These are phyloP conservation scores for Ehretia macrophylla DNA, from an alignment of 257 asterid genomes.

Conservation along the genomic window DNA sequence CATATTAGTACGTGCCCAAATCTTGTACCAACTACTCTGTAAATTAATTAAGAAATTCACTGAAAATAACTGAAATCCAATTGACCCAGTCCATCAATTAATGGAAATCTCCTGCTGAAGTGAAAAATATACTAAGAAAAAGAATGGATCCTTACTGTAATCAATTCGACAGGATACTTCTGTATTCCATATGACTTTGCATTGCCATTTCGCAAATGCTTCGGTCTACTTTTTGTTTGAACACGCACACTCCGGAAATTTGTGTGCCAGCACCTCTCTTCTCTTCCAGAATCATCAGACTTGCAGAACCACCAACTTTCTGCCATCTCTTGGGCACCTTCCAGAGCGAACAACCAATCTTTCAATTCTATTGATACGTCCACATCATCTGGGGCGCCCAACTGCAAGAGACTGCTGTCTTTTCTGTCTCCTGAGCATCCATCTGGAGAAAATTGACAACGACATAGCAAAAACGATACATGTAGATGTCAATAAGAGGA, in stretches of 20 bases:
- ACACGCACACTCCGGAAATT: slow-evolving; percentile 59
- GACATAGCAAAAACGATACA: slow-evolving; percentile 11
- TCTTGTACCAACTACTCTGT: no score
- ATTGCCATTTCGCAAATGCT: slow-evolving; percentile 28
- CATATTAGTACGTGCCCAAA: no score
- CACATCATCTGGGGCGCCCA: slow-evolving; percentile 91
- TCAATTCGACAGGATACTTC: slow-evolving; percentile 71
- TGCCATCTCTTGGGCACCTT: slow-evolving; percentile 67
- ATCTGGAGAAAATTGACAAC: slow-evolving; percentile 38
- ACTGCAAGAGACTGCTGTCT: slow-evolving; percentile 41
- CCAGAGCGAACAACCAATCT: slow-evolving; percentile 97
- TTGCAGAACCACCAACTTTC: slow-evolving; percentile 39
- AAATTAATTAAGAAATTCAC: no score
- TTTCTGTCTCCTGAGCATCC: slow-evolving; percentile 42
- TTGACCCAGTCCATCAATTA: not conserved
- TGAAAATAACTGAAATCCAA: no score
- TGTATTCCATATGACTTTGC: slow-evolving; percentile 33
- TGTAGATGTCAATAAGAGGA: not conserved
- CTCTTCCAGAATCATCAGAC: slow-evolving; percentile 51
- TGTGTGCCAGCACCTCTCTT: slow-evolving; percentile 89
- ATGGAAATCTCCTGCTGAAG: slow-evolving; percentile 6
- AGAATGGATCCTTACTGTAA: slow-evolving; percentile 57
- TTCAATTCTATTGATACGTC: slow-evolving; percentile 70
- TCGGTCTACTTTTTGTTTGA: slow-evolving; percentile 67
- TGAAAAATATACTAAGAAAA: not conserved